A percentile compares a stretch with the other conserved stretches of the same genome.
These are phyloP conservation scores for Tilletia walkeri DNA, from an alignment of 1,284 basidiomycete species.

Conservation along the genomic window DNA sequence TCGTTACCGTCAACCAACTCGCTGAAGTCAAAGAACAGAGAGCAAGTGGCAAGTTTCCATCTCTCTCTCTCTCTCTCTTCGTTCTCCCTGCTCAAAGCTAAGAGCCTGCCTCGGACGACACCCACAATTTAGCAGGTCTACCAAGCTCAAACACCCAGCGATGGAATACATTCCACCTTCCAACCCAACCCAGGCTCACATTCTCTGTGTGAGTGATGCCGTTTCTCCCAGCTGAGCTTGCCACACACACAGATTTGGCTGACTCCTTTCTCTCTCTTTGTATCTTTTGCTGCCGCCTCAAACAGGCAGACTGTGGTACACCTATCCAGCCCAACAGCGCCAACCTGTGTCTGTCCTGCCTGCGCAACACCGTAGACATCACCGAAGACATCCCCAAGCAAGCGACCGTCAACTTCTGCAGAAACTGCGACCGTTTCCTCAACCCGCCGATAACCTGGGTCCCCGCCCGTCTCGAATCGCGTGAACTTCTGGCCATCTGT, in stretches of 20 bases:
- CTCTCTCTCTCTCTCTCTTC: too few species aligned
- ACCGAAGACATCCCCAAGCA: conserved; percentile 98
- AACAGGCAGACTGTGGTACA: conserved; percentile 64
- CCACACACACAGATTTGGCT: not conserved
- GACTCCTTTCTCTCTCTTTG: not conserved
- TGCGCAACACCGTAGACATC: conserved; percentile 90
- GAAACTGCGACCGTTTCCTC: conserved; percentile 93
- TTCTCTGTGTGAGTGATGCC: conserved; percentile 11
- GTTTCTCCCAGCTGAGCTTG: not conserved
- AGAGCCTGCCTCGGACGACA: too few species aligned
- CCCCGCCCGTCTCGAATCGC: conserved; percentile 80
- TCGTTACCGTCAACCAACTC: too few species aligned
- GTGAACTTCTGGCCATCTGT: conserved; percentile 74
- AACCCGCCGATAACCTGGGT: conserved; percentile 87
- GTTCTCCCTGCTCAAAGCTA: too few species aligned
- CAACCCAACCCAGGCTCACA: conserved; percentile 4
- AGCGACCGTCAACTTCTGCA: conserved; percentile 87
- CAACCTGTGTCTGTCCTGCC: conserved; percentile 88
- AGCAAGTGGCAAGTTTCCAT: too few species aligned
- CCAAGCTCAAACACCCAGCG: not conserved
- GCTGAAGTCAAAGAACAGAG: too few species aligned
- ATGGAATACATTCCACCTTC: conserved; percentile 14
- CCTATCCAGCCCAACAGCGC: conserved; percentile 93
- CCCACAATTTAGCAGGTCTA: too few species aligned
- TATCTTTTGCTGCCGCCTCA: not conserved